phyloP scores from a whole-genome alignment of 192 early-diverging fungal genomes.

The Physocladia obscura region DNA sequence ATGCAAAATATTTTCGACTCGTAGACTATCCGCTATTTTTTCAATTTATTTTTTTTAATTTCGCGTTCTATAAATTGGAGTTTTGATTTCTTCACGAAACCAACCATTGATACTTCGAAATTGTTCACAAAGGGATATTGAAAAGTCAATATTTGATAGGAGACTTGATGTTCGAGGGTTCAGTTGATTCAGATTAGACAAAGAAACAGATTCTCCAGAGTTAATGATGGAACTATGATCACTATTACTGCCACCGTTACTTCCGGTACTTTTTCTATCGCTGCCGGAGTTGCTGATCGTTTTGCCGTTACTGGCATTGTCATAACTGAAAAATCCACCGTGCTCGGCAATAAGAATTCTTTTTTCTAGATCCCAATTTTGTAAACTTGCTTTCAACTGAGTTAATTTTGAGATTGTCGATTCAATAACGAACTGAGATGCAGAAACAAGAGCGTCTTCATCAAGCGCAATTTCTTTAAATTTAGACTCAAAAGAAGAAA shows the following conservation, averaged over 20 bases:
- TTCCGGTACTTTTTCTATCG: background rate
- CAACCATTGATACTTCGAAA: conserved; percentile 35
- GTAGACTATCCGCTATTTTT: conserved; percentile 11
- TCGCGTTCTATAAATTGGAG: too few relatives aligned
- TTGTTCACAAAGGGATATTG: conserved; percentile 41
- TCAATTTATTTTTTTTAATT: too few relatives aligned
- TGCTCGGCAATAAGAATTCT: too few relatives aligned
- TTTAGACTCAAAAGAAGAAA: background rate
- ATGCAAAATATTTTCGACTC: conserved; percentile 17
- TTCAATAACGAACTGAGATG: conserved; percentile 7
- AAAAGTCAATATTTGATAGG: conserved; percentile 15
- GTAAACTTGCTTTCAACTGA: background rate
- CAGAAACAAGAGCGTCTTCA: conserved; percentile 6
- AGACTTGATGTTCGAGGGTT: background rate
- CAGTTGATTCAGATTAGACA: background rate
- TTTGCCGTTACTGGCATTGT: too few relatives aligned
- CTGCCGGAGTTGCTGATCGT: background rate
- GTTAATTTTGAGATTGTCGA: background rate
- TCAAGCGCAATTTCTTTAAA: conserved; percentile 7
- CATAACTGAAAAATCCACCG: too few relatives aligned
- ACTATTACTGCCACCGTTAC: background rate
- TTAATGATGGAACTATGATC: background rate
- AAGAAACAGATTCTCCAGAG: too few relatives aligned
- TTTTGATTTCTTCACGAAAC: too few relatives aligned
- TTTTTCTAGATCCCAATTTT: too few relatives aligned